phyloP scores from a whole-genome alignment of 345 rosid species.

The Leavenworthia alabamica region DNA sequence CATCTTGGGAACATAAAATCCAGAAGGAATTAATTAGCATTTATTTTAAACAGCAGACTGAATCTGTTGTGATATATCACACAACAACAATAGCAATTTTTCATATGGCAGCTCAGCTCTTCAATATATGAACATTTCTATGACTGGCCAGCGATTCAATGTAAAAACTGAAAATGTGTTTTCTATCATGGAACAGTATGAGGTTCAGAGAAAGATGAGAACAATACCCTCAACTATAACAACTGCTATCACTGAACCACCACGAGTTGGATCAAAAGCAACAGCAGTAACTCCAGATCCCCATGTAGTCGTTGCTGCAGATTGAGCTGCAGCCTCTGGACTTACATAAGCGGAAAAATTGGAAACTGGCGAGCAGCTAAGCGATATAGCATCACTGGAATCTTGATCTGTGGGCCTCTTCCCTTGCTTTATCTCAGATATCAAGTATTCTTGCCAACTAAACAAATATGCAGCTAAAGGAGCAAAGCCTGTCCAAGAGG shows the following conservation, averaged over 20 bases:
- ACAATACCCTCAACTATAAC: constrained; percentile 93
- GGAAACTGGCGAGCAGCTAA: constrained; percentile 96
- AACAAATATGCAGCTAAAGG: constrained; percentile 93
- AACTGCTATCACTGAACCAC: constrained; percentile 97
- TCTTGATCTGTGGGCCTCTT: constrained; percentile 64
- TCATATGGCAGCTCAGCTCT: not conserved
- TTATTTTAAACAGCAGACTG: not conserved
- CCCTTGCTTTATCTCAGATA: constrained; percentile 74
- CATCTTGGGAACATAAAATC: not conserved
- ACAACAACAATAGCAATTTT: not conserved
- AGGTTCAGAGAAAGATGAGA: constrained; percentile 16
- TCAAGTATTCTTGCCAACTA: constrained; percentile 92
- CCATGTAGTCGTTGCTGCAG: constrained; percentile 99
- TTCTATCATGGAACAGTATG: constrained; percentile 6
- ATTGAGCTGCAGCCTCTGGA: constrained; percentile 96
- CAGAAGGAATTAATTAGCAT: not conserved
- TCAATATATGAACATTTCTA: not conserved
- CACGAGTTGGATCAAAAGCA: constrained; percentile 97
- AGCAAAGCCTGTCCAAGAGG: constrained; percentile 95
- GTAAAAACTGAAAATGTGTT: not conserved
- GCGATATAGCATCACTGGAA: constrained; percentile 50
- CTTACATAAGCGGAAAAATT: constrained; percentile 98
- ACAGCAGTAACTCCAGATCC: constrained; percentile 99
- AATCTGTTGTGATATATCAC: not conserved
- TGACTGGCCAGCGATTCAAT: not conserved